Evolutionary conservation across 1,139 yeast species (phyloP).

Genomic region (Geotrichum australiense): DNA sequence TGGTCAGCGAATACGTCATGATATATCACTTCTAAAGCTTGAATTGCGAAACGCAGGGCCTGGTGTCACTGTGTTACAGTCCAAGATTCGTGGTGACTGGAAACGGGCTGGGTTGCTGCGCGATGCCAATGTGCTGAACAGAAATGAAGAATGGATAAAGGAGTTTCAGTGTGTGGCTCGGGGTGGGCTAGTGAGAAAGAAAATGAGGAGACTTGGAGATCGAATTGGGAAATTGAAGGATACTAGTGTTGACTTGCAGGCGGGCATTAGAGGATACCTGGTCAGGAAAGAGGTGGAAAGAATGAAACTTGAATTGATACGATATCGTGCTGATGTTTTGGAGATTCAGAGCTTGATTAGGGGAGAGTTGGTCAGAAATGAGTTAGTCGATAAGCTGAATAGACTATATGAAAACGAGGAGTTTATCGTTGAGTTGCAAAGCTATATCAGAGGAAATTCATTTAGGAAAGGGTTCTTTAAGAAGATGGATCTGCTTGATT

Average conservation of each 20-base stretch:
- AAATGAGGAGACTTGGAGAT: constrained; percentile 20
- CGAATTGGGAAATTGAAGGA: constrained; percentile 23
- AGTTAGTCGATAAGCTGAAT: constrained; percentile 43
- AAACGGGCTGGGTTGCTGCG: constrained; percentile 8
- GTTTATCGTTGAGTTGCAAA: constrained; percentile 43
- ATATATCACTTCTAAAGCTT: constrained; percentile 5
- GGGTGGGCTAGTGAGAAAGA: constrained; percentile 36
- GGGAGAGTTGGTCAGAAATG: constrained; percentile 45
- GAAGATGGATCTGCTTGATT: constrained; percentile 46
- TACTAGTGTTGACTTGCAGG: constrained; percentile 30
- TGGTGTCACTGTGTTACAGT: constrained; percentile 19
- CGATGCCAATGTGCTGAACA: constrained; percentile 37
- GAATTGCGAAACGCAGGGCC: constrained; percentile 10
- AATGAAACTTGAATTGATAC: constrained; percentile 12
- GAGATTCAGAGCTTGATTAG: constrained; percentile 40
- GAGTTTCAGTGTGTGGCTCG: constrained; percentile 43
- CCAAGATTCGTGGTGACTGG: constrained; percentile 20
- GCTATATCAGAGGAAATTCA: constrained; percentile 42
- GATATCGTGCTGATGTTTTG: constrained; percentile 25
- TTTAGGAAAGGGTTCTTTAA: constrained; percentile 37
- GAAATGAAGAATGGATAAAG: constrained; percentile 36
- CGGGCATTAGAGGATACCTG: constrained; percentile 30
- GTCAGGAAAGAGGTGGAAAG: constrained; percentile 23
- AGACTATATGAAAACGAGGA: constrained; percentile 43
- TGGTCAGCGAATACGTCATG: constrained; percentile 20